Conservation (phyloP, 2,329 filamentous ascomycete species). For the Trichoderma gracile region DNA sequence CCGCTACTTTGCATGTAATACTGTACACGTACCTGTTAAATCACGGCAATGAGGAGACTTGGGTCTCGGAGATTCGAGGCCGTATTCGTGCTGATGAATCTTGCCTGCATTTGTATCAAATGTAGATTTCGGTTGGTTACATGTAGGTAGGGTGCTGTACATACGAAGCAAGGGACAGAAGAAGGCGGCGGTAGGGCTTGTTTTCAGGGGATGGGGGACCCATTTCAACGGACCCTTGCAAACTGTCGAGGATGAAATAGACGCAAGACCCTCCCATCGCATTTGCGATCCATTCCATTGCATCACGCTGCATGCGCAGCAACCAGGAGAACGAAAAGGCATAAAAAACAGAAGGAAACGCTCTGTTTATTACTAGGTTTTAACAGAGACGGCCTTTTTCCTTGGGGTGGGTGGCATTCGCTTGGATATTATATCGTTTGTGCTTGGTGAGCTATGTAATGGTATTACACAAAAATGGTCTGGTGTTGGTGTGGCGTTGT, state of each 20-base stretch:
- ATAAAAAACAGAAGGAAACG: not conserved
- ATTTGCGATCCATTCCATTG: not conserved
- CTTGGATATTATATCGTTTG: slow-evolving; percentile 1
- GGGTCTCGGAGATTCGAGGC: not conserved
- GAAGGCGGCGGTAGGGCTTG: no score
- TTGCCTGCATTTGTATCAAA: not conserved
- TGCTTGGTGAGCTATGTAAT: not conserved
- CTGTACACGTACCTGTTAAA: not conserved
- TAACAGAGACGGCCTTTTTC: not conserved
- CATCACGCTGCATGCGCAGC: no score
- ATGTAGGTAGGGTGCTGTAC: no score
- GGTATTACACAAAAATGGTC: not conserved
- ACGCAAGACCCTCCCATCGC: slow-evolving; percentile 2
- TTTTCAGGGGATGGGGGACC: not conserved
- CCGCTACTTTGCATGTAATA: not conserved
- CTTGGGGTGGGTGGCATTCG: slow-evolving; percentile 20
- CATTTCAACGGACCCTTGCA: not conserved
- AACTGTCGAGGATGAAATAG: slow-evolving; percentile 3
- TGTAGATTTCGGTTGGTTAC: not conserved
- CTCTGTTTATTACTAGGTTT: not conserved
- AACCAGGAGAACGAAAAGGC: not conserved
- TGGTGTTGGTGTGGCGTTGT: no score
- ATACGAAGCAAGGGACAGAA: no score
- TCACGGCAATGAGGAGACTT: slow-evolving; percentile 7
- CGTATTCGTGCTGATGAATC: not conserved